Percentiles rank a stretch among this genome's conserved stretches.
Conservation (phyloP, 176 grass and related monocot species). For the Oryza meyeriana region DNA sequence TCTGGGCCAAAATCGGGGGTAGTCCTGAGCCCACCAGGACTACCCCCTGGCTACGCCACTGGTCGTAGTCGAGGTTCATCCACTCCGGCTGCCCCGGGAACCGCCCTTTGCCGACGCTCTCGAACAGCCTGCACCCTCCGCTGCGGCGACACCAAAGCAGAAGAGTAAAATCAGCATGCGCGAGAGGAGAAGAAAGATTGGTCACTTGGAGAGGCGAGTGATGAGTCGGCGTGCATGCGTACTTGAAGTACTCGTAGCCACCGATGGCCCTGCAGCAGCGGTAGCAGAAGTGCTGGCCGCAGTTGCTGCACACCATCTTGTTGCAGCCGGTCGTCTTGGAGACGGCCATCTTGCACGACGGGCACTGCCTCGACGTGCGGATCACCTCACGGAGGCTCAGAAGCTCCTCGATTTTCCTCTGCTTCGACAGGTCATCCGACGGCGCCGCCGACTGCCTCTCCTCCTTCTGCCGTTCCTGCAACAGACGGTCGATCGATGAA, state of each 20-base stretch:
- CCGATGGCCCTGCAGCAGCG: constrained; percentile 40
- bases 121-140: constrained; percentile 8
- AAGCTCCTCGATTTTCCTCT: constrained; percentile 7
- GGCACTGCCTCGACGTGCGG: constrained; percentile 40
- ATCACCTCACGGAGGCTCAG: constrained; percentile 41
- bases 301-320: constrained; percentile 44
- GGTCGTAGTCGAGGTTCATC: not conserved
- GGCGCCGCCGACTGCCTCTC: not conserved
- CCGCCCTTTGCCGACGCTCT: not conserved
- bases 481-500: too few relatives aligned
- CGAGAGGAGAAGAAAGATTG: not conserved
- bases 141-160: constrained; percentile 4
- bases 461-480: not conserved
- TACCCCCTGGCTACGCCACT: too few relatives aligned
- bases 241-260: constrained; percentile 32
- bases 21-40: too few relatives aligned
- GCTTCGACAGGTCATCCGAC: not conserved
- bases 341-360: constrained; percentile 47
- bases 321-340: constrained; percentile 42
- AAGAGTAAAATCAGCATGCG: not conserved
- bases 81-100: not conserved
- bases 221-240: not conserved
- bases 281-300: constrained; percentile 45
- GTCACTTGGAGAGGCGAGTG: too few relatives aligned
- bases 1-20: too few relatives aligned